Conservation (phyloP, 768 basidiomycete genomes). For the Dendrothele bispora region DNA sequence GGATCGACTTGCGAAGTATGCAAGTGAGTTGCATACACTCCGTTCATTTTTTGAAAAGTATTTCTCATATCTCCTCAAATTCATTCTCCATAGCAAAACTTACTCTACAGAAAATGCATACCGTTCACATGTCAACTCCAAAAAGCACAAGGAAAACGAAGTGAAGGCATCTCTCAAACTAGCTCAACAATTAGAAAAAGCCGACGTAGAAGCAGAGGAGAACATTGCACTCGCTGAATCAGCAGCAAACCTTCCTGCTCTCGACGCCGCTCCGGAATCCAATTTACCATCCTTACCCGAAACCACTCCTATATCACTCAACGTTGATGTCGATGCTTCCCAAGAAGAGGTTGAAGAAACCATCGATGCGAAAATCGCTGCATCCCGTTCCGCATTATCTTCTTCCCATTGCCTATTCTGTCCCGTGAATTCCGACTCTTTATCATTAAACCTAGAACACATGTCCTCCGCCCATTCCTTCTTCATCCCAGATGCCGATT, state of each 20-base stretch:
- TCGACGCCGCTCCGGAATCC: conserved; percentile 2
- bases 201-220: conserved; percentile 15
- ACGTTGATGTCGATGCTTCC: conserved; percentile 33
- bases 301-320: conserved; percentile 16
- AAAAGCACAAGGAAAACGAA: conserved; percentile 84
- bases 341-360: conserved; percentile 50
- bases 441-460: conserved; percentile 75
- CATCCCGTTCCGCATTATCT: conserved; percentile 63
- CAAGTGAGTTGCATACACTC: conserved; percentile 59
- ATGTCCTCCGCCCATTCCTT: conserved; percentile 91
- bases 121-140: conserved; percentile 83
- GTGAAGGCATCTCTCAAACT: conserved; percentile 37
- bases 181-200: not conserved
- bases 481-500: conserved; percentile 94
- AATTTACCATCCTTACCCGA: not conserved
- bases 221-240: conserved; percentile 14
- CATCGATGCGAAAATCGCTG: conserved; percentile 76
- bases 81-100: conserved; percentile 58
- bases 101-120: conserved; percentile 92
- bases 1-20: conserved; percentile 75
- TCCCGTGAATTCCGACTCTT: conserved; percentile 41
- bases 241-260: conserved; percentile 11
- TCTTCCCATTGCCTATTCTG: conserved; percentile 88
- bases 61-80: too few species aligned
- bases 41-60: conserved; percentile 3